phyloP scores from a whole-genome alignment of 176 grass and related monocot genomes.

The Zoysia japonica region DNA sequence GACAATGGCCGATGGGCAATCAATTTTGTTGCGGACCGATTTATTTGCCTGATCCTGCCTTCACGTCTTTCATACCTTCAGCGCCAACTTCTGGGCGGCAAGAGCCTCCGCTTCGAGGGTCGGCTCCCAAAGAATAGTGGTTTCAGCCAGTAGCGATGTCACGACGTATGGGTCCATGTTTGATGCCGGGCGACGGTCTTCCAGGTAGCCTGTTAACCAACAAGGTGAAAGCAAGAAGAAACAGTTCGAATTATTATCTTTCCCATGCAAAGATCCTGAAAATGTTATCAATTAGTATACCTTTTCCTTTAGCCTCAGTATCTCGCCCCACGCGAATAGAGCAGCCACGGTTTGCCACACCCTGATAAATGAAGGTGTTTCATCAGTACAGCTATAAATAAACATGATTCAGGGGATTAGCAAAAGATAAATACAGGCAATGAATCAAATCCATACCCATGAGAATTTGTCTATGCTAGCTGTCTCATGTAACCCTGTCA shows the following conservation, averaged over 20 bases:
- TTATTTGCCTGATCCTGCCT: conserved; percentile 30
- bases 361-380: conserved; percentile 52
- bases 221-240: neutral
- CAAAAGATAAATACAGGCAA: neutral
- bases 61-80: conserved; percentile 62
- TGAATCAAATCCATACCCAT: conserved; percentile 60
- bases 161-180: conserved; percentile 98
- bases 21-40: neutral
- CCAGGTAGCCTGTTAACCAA: conserved; percentile 69
- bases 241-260: conserved; percentile 1
- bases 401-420: neutral
- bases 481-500: conserved; percentile 95
- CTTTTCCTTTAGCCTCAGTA: conserved; percentile 91
- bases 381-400: neutral
- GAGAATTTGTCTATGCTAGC: conserved; percentile 91
- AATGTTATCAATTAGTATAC: conserved; percentile 30
- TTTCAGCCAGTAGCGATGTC: conserved; percentile 83
- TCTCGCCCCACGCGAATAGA: conserved; percentile 94
- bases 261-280: neutral
- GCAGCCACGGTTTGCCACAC: conserved; percentile 97
- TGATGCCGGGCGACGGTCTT: conserved; percentile 92
- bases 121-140: conserved; percentile 83
- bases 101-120: conserved; percentile 79
- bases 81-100: conserved; percentile 79
- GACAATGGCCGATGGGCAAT: neutral